These are phyloP conservation scores for Gonapodya prolifera DNA, from an alignment of 192 early-diverging fungal species.

Conservation along the genomic window DNA sequence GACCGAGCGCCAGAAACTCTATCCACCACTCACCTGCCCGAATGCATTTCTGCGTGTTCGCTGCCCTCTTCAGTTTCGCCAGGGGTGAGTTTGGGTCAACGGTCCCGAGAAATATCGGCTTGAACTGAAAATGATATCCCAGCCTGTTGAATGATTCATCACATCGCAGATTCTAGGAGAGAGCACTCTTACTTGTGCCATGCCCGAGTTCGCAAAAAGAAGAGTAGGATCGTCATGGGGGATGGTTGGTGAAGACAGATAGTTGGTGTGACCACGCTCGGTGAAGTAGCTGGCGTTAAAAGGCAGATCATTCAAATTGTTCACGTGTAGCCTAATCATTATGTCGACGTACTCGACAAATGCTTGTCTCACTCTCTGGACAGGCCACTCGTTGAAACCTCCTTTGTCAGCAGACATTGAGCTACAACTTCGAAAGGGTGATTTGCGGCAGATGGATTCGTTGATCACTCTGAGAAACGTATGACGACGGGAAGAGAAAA, in stretches of 20 bases:
- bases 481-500: no score
- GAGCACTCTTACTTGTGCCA: slow-evolving; percentile 63
- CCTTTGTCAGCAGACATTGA: no score
- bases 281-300: slow-evolving; percentile 49
- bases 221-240: slow-evolving; percentile 94
- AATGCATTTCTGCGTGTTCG: slow-evolving; percentile 97
- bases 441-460: no score
- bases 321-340: background rate
- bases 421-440: no score
- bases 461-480: no score
- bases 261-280: slow-evolving; percentile 55
- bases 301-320: background rate
- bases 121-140: slow-evolving; percentile 60
- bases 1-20: background rate
- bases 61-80: slow-evolving; percentile 79
- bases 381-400: slow-evolving; percentile 50
- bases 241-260: slow-evolving; percentile 82
- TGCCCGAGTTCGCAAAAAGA: slow-evolving; percentile 91
- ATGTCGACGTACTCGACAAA: slow-evolving; percentile 38
- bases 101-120: slow-evolving; percentile 92
- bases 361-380: slow-evolving; percentile 63
- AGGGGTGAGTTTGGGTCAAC: slow-evolving; percentile 87
- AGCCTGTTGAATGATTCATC: no score
- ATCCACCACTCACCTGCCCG: slow-evolving; percentile 60
- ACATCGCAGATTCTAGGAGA: slow-evolving; percentile 4